Conservation (phyloP, 129 eudicot species). For the Dittrichia graveolens region DNA sequence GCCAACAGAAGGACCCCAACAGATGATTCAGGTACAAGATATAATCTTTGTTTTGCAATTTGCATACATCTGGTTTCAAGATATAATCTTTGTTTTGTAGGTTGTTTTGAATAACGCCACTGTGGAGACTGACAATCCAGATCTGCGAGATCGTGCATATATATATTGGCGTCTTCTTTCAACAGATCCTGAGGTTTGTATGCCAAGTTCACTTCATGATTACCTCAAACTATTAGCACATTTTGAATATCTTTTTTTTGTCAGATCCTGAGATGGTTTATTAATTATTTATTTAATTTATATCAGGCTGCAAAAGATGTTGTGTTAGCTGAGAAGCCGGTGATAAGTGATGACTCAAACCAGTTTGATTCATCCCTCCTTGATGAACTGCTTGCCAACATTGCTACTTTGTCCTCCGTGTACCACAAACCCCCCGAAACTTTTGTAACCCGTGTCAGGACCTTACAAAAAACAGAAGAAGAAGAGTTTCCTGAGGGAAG, state of each 20-base stretch:
- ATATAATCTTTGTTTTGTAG: slow-evolving; percentile 36
- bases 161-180: slow-evolving; percentile 99
- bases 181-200: slow-evolving; percentile 91
- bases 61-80: background rate
- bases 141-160: slow-evolving; percentile 90
- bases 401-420: slow-evolving; percentile 89
- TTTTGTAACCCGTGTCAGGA: slow-evolving; percentile 84
- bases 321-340: slow-evolving; percentile 93
- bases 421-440: slow-evolving; percentile 97
- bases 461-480: slow-evolving; percentile 79
- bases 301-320: slow-evolving; percentile 96
- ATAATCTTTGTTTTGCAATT: no score
- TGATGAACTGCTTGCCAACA: slow-evolving; percentile 89
- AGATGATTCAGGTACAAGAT: slow-evolving; percentile 99
- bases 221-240: background rate
- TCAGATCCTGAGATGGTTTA: background rate
- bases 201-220: background rate
- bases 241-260: background rate
- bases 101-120: slow-evolving; percentile 96
- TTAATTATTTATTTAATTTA: background rate
- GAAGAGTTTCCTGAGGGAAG: slow-evolving; percentile 84
- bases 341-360: slow-evolving; percentile 93
- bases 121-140: slow-evolving; percentile 98
- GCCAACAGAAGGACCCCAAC: slow-evolving; percentile 99
- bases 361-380: slow-evolving; percentile 89